These are phyloP conservation scores for Phytophthora pini DNA, from an alignment of 352 stramenopile species.

Conservation along the genomic window DNA sequence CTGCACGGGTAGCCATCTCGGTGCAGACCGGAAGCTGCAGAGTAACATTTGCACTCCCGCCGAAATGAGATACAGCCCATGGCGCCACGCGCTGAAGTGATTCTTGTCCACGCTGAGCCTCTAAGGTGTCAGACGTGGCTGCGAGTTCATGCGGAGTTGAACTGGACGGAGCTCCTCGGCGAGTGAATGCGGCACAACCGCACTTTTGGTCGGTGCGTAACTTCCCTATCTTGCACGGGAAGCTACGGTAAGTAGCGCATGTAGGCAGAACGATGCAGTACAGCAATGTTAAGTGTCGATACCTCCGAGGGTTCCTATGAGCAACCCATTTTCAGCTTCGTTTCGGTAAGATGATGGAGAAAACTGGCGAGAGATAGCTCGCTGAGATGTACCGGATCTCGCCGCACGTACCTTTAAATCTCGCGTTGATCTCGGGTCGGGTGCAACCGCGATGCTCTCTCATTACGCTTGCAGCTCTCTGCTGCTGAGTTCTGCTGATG, in stretches of 20 bases:
- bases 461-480: background rate
- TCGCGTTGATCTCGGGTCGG: background rate
- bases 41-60: slow-evolving; percentile 9
- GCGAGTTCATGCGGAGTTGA: background rate
- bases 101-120: slow-evolving; percentile 8
- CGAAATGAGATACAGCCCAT: slow-evolving; percentile 24
- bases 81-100: slow-evolving; percentile 7
- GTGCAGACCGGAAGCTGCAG: slow-evolving; percentile 5
- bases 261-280: slow-evolving; percentile 3
- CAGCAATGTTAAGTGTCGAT: slow-evolving; percentile 19
- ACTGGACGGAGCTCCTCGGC: background rate
- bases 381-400: slow-evolving; percentile 20
- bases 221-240: no score
- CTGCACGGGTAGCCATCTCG: slow-evolving; percentile 17
- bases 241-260: no score
- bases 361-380: slow-evolving; percentile 29
- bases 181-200: no score
- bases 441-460: background rate
- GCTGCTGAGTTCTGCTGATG: no score
- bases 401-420: slow-evolving; percentile 10
- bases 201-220: no score
- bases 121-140: slow-evolving; percentile 17
- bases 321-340: no score
- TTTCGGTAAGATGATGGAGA: slow-evolving; percentile 1
- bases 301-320: background rate